phyloP scores from a whole-genome alignment of 345 rosid species.

The sweet orange (Citrus sinensis) region DNA sequence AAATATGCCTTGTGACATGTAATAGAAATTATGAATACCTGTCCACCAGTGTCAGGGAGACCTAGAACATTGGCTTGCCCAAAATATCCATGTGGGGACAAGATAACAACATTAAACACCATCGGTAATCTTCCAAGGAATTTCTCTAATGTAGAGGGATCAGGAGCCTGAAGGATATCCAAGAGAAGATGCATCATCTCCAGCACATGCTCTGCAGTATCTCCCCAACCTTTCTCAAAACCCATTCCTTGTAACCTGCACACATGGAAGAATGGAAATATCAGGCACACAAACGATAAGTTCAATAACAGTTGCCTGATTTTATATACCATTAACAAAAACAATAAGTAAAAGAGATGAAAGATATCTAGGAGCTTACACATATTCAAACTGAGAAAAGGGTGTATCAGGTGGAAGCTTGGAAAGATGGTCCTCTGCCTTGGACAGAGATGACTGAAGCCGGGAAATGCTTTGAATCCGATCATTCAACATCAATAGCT shows the following conservation, averaged over 20 bases:
- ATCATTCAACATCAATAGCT: constrained; percentile 97
- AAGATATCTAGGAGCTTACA: constrained; percentile 25
- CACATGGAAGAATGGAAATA: background rate
- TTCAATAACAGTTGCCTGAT: background rate
- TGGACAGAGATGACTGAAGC: constrained; percentile 63
- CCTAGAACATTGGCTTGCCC: constrained; percentile 99
- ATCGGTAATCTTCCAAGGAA: constrained; percentile 93
- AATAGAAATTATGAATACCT: constrained; percentile 39
- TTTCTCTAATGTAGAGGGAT: constrained; percentile 83
- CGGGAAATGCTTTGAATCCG: constrained; percentile 54
- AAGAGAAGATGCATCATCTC: constrained; percentile 82
- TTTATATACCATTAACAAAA: background rate
- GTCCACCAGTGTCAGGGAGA: constrained; percentile 98
- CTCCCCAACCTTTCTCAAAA: constrained; percentile 99
- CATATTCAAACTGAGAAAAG: constrained; percentile 71
- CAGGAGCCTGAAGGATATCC: constrained; percentile 97
- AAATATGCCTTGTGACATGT: background rate
- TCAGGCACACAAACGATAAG: background rate
- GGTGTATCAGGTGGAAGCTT: constrained; percentile 69
- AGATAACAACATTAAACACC: constrained; percentile 93
- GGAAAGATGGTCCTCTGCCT: constrained; percentile 88
- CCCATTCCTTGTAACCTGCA: constrained; percentile 87
- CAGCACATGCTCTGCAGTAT: constrained; percentile 68
- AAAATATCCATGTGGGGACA: constrained; percentile 96
- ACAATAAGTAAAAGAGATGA: background rate